A percentile compares a stretch with the other conserved stretches of the same genome.
phyloP scores from a whole-genome alignment of 116 monocot genomes.

The Iris pallida region DNA sequence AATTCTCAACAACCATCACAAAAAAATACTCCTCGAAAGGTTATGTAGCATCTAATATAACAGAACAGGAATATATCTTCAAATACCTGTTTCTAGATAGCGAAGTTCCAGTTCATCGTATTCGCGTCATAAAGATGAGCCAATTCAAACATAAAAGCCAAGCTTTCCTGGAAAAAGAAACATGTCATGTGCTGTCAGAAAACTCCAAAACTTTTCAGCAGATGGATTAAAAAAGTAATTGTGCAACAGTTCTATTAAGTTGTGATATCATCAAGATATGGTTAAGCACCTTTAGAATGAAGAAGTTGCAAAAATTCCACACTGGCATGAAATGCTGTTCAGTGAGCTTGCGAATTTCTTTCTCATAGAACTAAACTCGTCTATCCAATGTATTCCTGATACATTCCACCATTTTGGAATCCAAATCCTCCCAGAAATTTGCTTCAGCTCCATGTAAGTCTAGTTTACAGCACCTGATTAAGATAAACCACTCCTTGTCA shows the following conservation, averaged over 20 bases:
- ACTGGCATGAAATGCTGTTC: constrained; percentile 89
- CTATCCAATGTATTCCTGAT: constrained; percentile 88
- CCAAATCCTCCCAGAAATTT: constrained; percentile 93
- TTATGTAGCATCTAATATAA: too few relatives aligned
- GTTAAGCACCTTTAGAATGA: constrained; percentile 71
- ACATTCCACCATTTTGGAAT: constrained; percentile 80
- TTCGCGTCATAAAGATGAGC: constrained; percentile 93
- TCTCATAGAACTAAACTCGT: constrained; percentile 93
- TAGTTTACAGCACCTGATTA: constrained; percentile 82
- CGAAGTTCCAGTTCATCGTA: constrained; percentile 98
- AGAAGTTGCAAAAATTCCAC: constrained; percentile 98
- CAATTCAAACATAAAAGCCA: constrained; percentile 99
- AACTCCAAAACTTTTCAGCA: not conserved
- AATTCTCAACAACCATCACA: too few relatives aligned
- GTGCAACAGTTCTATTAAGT: too few relatives aligned
- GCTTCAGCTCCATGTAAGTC: constrained; percentile 73
- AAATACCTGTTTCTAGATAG: constrained; percentile 89
- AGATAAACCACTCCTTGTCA: constrained; percentile 56
- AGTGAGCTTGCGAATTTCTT: constrained; percentile 89
- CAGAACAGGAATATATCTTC: not conserved
- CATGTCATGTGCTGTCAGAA: not conserved
- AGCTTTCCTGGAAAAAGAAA: constrained; percentile 69
- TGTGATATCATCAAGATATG: constrained; percentile 3
- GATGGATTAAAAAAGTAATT: constrained; percentile 3
- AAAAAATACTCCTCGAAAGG: too few relatives aligned